phyloP scores from a whole-genome alignment of 805 yeast species.

The Wickerhamiella shivajii region DNA sequence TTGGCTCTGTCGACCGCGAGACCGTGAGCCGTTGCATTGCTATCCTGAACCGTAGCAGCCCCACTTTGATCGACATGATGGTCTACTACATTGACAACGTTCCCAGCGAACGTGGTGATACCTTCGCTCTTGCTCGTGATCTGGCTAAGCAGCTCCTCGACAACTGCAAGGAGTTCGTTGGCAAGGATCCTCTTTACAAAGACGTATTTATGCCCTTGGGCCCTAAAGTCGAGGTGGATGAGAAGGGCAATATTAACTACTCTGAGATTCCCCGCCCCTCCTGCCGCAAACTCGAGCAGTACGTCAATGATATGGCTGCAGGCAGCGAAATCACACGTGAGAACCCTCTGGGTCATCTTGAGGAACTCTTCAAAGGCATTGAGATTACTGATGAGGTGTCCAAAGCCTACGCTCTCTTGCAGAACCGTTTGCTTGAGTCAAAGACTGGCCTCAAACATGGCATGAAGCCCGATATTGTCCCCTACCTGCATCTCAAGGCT shows the following conservation, averaged over 20 bases:
- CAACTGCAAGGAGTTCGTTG: constrained; percentile 78
- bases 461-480: constrained; percentile 52
- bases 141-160: constrained; percentile 90
- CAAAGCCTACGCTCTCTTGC: constrained; percentile 17
- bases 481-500: constrained; percentile 85
- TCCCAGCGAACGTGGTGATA: constrained; percentile 78
- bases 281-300: constrained; percentile 88
- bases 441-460: constrained; percentile 14
- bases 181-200: constrained; percentile 80
- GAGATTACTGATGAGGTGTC: constrained; percentile 15
- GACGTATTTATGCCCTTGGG: constrained; percentile 91
- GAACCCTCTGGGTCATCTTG: constrained; percentile 35
- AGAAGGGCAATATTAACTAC: constrained; percentile 75
- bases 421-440: constrained; percentile 13
- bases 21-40: constrained; percentile 92
- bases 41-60: constrained; percentile 95
- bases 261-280: constrained; percentile 77
- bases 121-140: constrained; percentile 77
- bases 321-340: constrained; percentile 76
- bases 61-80: constrained; percentile 88
- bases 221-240: constrained; percentile 78
- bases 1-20: constrained; percentile 84
- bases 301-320: constrained; percentile 89
- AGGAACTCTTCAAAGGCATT: constrained; percentile 18
- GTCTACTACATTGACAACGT: constrained; percentile 81